Conservation (phyloP, 306 rosid genomes). For the Quercus mongolica region DNA sequence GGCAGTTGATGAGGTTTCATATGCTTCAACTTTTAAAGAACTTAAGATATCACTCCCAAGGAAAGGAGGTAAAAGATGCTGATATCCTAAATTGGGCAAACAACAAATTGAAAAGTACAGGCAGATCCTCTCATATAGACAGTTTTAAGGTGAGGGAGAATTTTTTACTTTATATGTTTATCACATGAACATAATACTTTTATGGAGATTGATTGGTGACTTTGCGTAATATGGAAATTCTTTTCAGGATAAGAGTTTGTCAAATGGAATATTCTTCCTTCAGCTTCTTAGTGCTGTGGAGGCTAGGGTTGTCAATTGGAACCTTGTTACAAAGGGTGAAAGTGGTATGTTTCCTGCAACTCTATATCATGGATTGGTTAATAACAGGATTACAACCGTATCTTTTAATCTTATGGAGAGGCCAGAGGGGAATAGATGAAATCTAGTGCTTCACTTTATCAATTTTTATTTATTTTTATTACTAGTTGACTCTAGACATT, state of each 20-base stretch:
- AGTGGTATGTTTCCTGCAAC: conserved; percentile 52
- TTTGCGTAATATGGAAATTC: conserved; percentile 10
- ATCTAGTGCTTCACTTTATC: background rate
- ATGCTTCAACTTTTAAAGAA: conserved; percentile 86
- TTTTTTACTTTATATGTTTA: background rate
- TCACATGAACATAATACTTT: background rate
- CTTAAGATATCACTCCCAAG: conserved; percentile 83
- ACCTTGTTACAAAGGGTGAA: conserved; percentile 93
- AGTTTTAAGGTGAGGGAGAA: conserved; percentile 73
- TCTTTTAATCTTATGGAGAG: background rate
- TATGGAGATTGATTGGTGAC: conserved; percentile 8
- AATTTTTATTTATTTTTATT: background rate
- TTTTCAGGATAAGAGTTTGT: conserved; percentile 76
- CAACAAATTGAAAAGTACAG: conserved; percentile 71
- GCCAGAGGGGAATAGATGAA: background rate
- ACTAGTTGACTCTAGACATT: background rate
- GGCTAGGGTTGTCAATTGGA: conserved; percentile 97
- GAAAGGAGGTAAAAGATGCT: conserved; percentile 81
- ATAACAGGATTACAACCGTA: background rate
- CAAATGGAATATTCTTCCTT: conserved; percentile 84
- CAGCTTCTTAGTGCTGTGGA: conserved; percentile 97
- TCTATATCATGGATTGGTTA: background rate
- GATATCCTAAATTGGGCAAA: conserved; percentile 90
- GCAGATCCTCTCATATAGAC: conserved; percentile 70
- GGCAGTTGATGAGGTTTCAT: conserved; percentile 93